Evolutionary conservation across 2,329 filamentous ascomycete species (phyloP).

Genomic region (Colletotrichum zoysiae): DNA sequence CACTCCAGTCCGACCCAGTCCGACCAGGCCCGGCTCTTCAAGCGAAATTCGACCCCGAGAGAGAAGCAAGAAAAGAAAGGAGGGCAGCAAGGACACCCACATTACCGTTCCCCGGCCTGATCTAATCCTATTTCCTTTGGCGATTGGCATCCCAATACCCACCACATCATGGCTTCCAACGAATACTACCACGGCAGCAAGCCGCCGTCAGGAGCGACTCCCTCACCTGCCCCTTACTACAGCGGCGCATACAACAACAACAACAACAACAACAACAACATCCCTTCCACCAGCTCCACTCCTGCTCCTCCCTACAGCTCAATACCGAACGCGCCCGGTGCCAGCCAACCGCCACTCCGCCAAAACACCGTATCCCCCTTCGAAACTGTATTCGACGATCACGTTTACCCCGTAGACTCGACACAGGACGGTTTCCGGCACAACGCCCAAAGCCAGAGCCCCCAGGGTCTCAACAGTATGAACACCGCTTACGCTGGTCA

Average conservation of each 20-base stretch:
- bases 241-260: slow-evolving; percentile 52
- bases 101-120: slow-evolving; percentile 28
- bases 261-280: slow-evolving; percentile 56
- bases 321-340: slow-evolving; percentile 33
- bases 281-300: slow-evolving; percentile 56
- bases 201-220: slow-evolving; percentile 51
- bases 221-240: slow-evolving; percentile 58
- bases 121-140: slow-evolving; percentile 26
- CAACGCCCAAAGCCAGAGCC: slow-evolving; percentile 44
- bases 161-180: slow-evolving; percentile 68
- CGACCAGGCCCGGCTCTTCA: slow-evolving; percentile 22
- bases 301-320: slow-evolving; percentile 55
- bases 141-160: slow-evolving; percentile 9
- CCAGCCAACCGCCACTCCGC: slow-evolving; percentile 49
- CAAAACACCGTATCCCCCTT: slow-evolving; percentile 67
- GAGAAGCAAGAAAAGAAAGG: slow-evolving; percentile 20
- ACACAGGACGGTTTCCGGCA: slow-evolving; percentile 44
- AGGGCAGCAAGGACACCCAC: slow-evolving; percentile 14
- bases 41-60: slow-evolving; percentile 40
- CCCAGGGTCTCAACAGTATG: slow-evolving; percentile 29
- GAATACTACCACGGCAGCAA: slow-evolving; percentile 71
- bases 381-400: slow-evolving; percentile 76
- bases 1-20: neutral
- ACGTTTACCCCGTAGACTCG: slow-evolving; percentile 71
- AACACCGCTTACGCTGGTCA: slow-evolving; percentile 38